Percentiles rank a stretch among this genome's conserved stretches.
Evolutionary conservation across 352 stramenopile genomes (phyloP).

Genomic region (Globisporangium perplexum): DNA sequence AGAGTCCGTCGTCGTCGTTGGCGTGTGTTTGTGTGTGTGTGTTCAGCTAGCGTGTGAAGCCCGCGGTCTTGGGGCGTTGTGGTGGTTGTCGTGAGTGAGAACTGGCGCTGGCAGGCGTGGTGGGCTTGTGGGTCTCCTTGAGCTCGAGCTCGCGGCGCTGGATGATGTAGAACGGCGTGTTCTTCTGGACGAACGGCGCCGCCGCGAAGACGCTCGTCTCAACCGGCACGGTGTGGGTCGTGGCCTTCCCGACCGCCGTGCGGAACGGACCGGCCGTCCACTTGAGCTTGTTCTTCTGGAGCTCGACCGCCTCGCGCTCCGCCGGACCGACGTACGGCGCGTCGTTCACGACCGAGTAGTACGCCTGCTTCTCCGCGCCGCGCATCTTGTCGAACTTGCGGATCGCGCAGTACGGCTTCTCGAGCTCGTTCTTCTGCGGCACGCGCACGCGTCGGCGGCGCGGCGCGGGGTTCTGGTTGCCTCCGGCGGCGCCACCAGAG

Average conservation of each 20-base stretch:
- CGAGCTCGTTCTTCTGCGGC: slow-evolving; percentile 49
- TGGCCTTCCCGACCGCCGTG: slow-evolving; percentile 56
- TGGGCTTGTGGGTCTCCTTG: neutral
- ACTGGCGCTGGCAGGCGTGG: neutral
- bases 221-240: slow-evolving; percentile 30
- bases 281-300: slow-evolving; percentile 60
- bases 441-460: slow-evolving; percentile 36
- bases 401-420: slow-evolving; percentile 69
- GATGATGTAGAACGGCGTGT: slow-evolving; percentile 51
- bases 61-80: slow-evolving; percentile 8
- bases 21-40: neutral
- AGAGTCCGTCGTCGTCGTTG: too few species aligned
- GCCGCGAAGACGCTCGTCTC: slow-evolving; percentile 54
- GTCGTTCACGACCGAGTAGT: slow-evolving; percentile 82
- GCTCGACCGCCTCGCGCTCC: slow-evolving; percentile 44
- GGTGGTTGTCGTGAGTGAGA: neutral
- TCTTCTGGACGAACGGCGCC: slow-evolving; percentile 44
- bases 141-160: slow-evolving; percentile 40
- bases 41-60: slow-evolving; percentile 1
- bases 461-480: neutral
- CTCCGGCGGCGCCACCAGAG: neutral
- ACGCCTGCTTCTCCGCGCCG: slow-evolving; percentile 25
- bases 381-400: slow-evolving; percentile 46
- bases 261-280: slow-evolving; percentile 73
- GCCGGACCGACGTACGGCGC: slow-evolving; percentile 50